phyloP scores from a whole-genome alignment of 2,329 filamentous ascomycete species.

The Claviceps citrina region DNA sequence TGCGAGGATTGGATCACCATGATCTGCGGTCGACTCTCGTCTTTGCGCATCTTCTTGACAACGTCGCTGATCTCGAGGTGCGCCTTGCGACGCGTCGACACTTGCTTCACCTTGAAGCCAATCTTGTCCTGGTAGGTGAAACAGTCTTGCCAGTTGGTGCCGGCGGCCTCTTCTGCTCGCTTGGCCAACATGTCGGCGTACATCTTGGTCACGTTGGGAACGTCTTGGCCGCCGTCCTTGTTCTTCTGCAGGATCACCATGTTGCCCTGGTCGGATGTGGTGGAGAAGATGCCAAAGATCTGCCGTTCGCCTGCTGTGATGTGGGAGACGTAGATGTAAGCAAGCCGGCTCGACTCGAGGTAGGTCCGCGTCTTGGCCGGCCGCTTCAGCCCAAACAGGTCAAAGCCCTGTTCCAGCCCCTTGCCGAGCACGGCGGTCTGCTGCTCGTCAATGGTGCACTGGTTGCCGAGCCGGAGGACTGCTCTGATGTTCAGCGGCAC shows the following conservation, averaged over 20 bases:
- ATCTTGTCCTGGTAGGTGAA: constrained; percentile 80
- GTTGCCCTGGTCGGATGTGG: constrained; percentile 61
- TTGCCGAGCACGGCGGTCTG: constrained; percentile 84
- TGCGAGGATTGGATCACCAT: constrained; percentile 86
- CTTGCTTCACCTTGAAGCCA: constrained; percentile 71
- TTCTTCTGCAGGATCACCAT: constrained; percentile 76
- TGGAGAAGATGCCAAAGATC: constrained; percentile 87
- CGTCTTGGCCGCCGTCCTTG: constrained; percentile 60
- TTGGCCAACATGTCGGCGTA: constrained; percentile 63
- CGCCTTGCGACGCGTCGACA: constrained; percentile 79
- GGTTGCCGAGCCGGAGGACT: constrained; percentile 74
- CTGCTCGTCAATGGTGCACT: constrained; percentile 83
- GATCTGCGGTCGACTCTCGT: constrained; percentile 66
- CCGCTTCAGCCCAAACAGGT: constrained; percentile 59
- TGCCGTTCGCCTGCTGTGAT: constrained; percentile 81
- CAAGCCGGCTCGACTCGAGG: constrained; percentile 56
- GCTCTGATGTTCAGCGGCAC: constrained; percentile 76
- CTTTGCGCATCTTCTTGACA: constrained; percentile 78
- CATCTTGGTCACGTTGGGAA: constrained; percentile 81
- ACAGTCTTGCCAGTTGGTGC: constrained; percentile 60
- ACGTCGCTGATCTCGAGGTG: constrained; percentile 76
- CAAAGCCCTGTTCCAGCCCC: constrained; percentile 86
- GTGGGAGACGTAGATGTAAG: constrained; percentile 86
- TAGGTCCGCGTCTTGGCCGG: constrained; percentile 53
- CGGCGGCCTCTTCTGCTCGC: constrained; percentile 49